Base-by-base conservation (phyloP, 495 filamentous ascomycete genomes). In the Hapsidospora chrysogenum region DNA sequence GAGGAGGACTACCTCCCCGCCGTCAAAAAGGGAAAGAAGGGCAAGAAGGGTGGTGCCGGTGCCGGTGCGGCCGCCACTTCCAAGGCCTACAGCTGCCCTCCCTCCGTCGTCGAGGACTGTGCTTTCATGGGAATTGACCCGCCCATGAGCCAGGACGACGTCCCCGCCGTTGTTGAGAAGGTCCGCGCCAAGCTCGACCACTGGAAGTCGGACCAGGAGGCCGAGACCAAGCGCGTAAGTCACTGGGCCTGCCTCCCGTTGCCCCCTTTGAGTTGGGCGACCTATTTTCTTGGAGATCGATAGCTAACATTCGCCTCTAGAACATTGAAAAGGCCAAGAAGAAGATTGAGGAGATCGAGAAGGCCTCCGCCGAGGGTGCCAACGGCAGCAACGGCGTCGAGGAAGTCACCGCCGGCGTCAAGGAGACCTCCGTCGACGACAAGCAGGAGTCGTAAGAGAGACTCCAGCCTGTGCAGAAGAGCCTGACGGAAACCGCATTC, bases 181-280 rank as follows among this genome's bases (percentile, higher is more conserved):
- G 66, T 96, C 45, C 84, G 84, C 52, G 80, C 69, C 39, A 96
- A 96, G 67, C 63, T 93, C 26, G 77, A 74, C n/a, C 69, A 78
- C 45, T 99, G 87, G 83, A 93, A 93, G 68, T 66, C 74, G 27
- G 79, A 92, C 57, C 87, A 95, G 61, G 72, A 81, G 23, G 64
- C 69, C 37, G 83, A 94, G 64, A 99, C 89, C n/a, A 73, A 80
- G 41, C 78, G 84, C 69, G 89, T 95, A 57, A 57, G 72, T 64
- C 47, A 30, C n/a, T n/a, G n/a, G n/a, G n/a, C n/a, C n/a, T n/a
- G n/a, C n/a, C n/a, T 21, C 21, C 15, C 14, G 14, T 29, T 19
- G 16, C 9, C 10, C 13, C 3, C 4, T 33, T 27, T 39, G n/a
- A n/a, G n/a, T n/a, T n/a, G n/a, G n/a, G n/a, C 2, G 9, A 21